These are phyloP conservation scores for Tinospora cordifolia DNA, from an alignment of 164 flowering plant genomes.

Conservation along the genomic window DNA sequence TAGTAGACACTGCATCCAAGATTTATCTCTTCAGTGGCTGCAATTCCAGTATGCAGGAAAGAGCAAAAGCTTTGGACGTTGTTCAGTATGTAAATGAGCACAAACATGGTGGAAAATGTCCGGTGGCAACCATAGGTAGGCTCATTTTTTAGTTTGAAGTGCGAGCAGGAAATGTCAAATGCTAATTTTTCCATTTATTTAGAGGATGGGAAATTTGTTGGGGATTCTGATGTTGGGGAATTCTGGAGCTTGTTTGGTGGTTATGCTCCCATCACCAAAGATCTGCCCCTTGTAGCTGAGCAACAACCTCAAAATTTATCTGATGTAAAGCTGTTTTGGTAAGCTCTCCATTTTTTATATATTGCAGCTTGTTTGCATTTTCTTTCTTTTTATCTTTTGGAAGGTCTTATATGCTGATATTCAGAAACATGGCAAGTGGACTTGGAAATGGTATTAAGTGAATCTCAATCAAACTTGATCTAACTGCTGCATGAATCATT, in stretches of 20 bases:
- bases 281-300: slow-evolving; percentile 23
- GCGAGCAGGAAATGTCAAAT: slow-evolving; percentile 5
- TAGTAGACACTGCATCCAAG: slow-evolving; percentile 63
- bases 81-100: slow-evolving; percentile 56
- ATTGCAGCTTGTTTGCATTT: neutral
- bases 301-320: slow-evolving; percentile 18
- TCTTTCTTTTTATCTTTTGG: neutral
- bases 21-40: slow-evolving; percentile 61
- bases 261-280: slow-evolving; percentile 59
- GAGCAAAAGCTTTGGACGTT: slow-evolving; percentile 75
- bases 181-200: slow-evolving; percentile 15
- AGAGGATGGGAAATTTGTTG: slow-evolving; percentile 77
- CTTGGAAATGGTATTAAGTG: neutral
- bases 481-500: neutral
- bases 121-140: slow-evolving; percentile 55
- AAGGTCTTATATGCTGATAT: neutral
- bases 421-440: neutral
- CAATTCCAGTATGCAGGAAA: slow-evolving; percentile 60
- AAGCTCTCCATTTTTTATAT: slow-evolving; percentile 10
- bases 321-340: slow-evolving; percentile 40
- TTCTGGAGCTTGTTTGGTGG: slow-evolving; percentile 78
- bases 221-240: slow-evolving; percentile 69
- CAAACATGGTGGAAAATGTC: slow-evolving; percentile 49
- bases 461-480: neutral
- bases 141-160: neutral